These are phyloP conservation scores for Psilocybe azurescens DNA, from an alignment of 768 basidiomycete genomes.

Conservation along the genomic window DNA sequence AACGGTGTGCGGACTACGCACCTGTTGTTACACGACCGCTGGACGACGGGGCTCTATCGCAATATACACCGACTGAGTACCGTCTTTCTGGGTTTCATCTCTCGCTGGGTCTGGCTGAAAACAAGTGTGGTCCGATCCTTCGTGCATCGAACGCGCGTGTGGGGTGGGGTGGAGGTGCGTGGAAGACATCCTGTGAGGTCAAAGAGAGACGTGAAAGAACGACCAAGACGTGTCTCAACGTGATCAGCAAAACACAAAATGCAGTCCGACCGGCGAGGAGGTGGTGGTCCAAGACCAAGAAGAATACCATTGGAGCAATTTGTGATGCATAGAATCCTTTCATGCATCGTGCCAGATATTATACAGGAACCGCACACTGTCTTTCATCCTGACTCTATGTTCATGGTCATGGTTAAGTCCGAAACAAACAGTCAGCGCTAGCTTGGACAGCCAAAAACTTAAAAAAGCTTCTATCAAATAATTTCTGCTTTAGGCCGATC, in stretches of 20 bases:
- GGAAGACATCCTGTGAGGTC: neutral
- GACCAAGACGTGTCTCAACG: neutral
- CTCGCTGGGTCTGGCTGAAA: neutral
- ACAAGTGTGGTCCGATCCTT: constrained; percentile 1
- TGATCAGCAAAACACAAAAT: neutral
- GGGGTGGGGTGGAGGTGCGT: neutral
- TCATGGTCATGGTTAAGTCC: no score
- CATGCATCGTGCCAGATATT: no score
- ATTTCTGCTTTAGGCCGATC: no score
- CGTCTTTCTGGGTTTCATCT: neutral
- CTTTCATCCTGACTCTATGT: no score
- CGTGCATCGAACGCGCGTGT: neutral
- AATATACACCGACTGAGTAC: constrained; percentile 6
- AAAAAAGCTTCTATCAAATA: no score
- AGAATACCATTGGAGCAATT: neutral
- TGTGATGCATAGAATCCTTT: no score
- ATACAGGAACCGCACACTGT: no score
- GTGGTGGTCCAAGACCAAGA: constrained; percentile 5
- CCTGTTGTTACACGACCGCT: neutral
- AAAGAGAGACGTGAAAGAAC: neutral
- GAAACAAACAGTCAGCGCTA: no score
- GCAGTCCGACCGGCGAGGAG: neutral
- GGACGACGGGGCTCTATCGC: constrained; percentile 19
- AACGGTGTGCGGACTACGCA: constrained; percentile 2
- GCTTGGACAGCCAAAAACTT: no score